Base-by-base conservation (phyloP, 2,329 filamentous ascomycete species). In the Neurospora sp. region DNA sequence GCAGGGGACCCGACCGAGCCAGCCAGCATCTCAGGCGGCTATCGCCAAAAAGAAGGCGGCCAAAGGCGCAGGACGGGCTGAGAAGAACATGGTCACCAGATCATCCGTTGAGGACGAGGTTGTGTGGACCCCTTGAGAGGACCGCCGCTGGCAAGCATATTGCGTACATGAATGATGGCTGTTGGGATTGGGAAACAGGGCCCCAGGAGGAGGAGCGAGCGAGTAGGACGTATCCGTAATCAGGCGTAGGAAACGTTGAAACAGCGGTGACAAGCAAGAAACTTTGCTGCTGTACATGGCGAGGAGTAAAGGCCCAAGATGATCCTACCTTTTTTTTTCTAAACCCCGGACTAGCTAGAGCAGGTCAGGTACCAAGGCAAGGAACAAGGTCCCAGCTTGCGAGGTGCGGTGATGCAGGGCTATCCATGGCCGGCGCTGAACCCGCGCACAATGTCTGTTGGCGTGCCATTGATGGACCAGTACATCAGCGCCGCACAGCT, bases 201-300 rank as follows among this genome's bases (percentile, higher is more conserved):
- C 23, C 28, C 23, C 28, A 8, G 28, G 28, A 62, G 23, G 52
- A 62, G 28, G 12, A 36, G 52, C 52, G 52, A 62, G 52, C 28
- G 28, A 62, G 23, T 15, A 33, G 52, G 52, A 62, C 52, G 23
- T 62, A 36, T 62, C 28, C 23, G 65, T 72, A 73, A 68, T 69
- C 72, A 72, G 72, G 69, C 72, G 73, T 73, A 68, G 72, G 70
- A 73, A 73, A 70, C 68, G 70, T 71, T 71, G 73, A 76, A 76
- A 76, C 74, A 72, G 75, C 75, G 75, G 75, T 76, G 74, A 76
- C 74, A 74, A 72, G 71, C 71, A 71, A 69, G 71, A 70, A 70
- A 69, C 68, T 52, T 52, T 52, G 46, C 19, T 52, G 19, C 46
- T 69, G 70, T 71, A 71, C 69, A 70, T 43, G 69, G 65, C 69